phyloP scores from a whole-genome alignment of 2,329 filamentous ascomycete species.

The Xylaria sp. region DNA sequence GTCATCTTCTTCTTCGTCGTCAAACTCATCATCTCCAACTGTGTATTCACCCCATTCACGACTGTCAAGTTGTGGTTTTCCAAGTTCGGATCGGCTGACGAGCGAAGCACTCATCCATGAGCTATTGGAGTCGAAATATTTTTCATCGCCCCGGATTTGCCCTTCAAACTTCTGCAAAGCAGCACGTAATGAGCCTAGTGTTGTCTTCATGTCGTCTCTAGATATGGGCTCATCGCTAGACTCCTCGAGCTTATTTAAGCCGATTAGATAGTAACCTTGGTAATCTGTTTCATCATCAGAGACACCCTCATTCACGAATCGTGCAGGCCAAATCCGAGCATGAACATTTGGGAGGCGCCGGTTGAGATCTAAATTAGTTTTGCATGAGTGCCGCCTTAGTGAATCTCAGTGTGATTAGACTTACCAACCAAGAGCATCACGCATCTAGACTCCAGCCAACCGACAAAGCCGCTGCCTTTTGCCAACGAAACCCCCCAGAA shows the following conservation, averaged over 20 bases:
- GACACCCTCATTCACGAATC: conserved; percentile 59
- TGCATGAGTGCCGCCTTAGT: conserved; percentile 15
- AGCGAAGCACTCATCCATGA: conserved; percentile 62
- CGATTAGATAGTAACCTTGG: conserved; percentile 71
- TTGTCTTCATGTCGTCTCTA: conserved; percentile 56
- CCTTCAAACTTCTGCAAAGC: conserved; percentile 61
- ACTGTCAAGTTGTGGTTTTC: conserved; percentile 58
- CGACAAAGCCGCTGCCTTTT: conserved; percentile 66
- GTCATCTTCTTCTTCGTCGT: conserved; percentile 54
- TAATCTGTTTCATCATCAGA: conserved; percentile 58
- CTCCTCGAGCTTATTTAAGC: conserved; percentile 57
- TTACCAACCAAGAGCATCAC: conserved; percentile 67
- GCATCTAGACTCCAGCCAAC: conserved; percentile 72
- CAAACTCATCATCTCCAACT: conserved; percentile 51
- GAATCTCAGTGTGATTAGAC: conserved; percentile 40
- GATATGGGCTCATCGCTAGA: conserved; percentile 41
- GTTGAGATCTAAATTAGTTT: conserved; percentile 62
- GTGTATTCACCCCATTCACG: conserved; percentile 63
- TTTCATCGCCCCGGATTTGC: conserved; percentile 58
- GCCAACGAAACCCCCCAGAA: conserved; percentile 71
- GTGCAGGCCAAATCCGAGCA: conserved; percentile 71
- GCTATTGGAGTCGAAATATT: conserved; percentile 60
- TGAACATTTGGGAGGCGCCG: conserved; percentile 62
- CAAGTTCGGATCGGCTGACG: conserved; percentile 53
- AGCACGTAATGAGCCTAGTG: conserved; percentile 57